Base-by-base conservation (phyloP, 768 basidiomycete species). In the Amanita molliuscula region DNA sequence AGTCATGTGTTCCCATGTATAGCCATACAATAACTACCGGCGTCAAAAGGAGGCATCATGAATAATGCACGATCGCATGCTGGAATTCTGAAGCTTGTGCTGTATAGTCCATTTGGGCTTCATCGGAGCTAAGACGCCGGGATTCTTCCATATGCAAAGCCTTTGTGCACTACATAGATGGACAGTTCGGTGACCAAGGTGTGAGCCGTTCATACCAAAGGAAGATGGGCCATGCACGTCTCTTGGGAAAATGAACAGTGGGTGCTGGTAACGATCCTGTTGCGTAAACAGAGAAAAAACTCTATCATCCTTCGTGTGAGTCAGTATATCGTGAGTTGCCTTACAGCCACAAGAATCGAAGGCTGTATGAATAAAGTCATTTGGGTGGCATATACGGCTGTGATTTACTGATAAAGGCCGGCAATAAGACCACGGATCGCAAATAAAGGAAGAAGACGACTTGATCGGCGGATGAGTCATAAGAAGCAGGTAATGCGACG, bases 391-490 rank as follows among this genome's bases (percentile, higher is more conserved):
- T 42, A 42, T 42, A 26, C 8, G 42, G 42, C 7, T 29, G 41
- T 36, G 41, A 28, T 42, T 42, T 42, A 20, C 18, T 16, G 37
- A 8, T 38, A 10, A 38, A 38, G 16, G 26, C 42, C 42, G 42
- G 42, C 13, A 43, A 43, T 43, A 42, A 42, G 45, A 23, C 9
- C 16, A 47, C 45, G 45, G 45, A 47, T 47, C 45, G 45, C n/a
- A 34, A 21, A 26, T 16, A 45, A 29, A 28, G 11, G 23, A 13
- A 25, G 28, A 21, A 40, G 51, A 53, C 56, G 58, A 56, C 53
- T 45, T 58, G 60, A 61, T 61, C 60, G 60, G 60, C 58, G 50
- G 34, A 44, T 58, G 54, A 53, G 50, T 54, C 48, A 58, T 44
- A 9, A 25, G 18, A 37, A 40, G 13, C 3, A 31, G 16, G 44